phyloP scores from a whole-genome alignment of 176 grass and related monocot genomes.

The Aegilops sharonensis region DNA sequence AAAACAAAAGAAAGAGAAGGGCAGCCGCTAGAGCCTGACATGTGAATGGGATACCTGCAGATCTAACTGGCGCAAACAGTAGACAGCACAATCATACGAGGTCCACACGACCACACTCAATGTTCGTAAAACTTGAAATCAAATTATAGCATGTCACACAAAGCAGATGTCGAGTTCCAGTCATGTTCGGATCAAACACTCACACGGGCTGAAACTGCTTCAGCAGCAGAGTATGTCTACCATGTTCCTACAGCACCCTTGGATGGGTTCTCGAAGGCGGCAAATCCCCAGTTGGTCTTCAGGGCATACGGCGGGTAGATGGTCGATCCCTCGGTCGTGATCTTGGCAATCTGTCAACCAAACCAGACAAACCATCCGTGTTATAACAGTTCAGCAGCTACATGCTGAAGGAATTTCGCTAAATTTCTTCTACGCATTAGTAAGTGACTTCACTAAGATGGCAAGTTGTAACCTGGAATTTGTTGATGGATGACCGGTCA shows the following conservation, averaged over 20 bases:
- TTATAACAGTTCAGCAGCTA: neutral
- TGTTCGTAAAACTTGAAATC: slow-evolving; percentile 6
- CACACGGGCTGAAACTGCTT: neutral
- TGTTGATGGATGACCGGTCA: slow-evolving; percentile 95
- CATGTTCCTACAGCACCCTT: slow-evolving; percentile 86
- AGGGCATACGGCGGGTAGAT: slow-evolving; percentile 77
- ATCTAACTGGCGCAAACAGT: too few relatives aligned
- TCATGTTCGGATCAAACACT: slow-evolving; percentile 15
- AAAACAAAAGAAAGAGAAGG: too few relatives aligned
- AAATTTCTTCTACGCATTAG: too few relatives aligned
- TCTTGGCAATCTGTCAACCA: slow-evolving; percentile 62
- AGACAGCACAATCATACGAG: neutral
- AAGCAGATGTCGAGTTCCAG: slow-evolving; percentile 32
- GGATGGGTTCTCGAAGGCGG: slow-evolving; percentile 78
- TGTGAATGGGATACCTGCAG: too few relatives aligned
- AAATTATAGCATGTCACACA: slow-evolving; percentile 25
- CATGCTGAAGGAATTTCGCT: neutral
- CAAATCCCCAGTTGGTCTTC: slow-evolving; percentile 82
- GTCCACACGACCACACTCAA: neutral
- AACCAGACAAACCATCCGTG: neutral
- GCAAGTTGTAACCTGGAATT: slow-evolving; percentile 79
- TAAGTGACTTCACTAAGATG: neutral
- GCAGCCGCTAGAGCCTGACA: too few relatives aligned
- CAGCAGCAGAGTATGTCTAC: slow-evolving; percentile 42
- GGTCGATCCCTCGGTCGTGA: slow-evolving; percentile 50